Evolutionary conservation across 805 yeast genomes (phyloP).

Genomic region (Starmerella riodocensis): DNA sequence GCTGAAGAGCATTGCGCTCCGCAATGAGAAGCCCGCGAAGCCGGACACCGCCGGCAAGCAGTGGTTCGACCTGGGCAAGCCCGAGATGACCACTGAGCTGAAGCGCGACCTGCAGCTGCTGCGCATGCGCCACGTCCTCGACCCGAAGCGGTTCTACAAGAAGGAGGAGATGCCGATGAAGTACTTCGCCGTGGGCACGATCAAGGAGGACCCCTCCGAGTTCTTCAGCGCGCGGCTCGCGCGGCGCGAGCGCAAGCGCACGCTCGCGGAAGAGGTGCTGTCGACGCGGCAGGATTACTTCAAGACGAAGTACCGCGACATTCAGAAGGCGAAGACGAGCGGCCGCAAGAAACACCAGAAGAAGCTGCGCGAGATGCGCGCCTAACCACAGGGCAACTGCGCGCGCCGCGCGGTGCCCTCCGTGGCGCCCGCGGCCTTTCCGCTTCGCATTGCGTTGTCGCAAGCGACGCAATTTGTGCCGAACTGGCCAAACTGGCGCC

Average conservation of each 20-base stretch:
- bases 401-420: too few species aligned
- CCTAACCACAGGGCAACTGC: too few species aligned
- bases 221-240: conserved; percentile 54
- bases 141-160: conserved; percentile 90
- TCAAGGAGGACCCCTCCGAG: conserved; percentile 71
- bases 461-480: too few species aligned
- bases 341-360: conserved; percentile 61
- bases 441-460: too few species aligned
- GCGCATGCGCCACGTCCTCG: conserved; percentile 79
- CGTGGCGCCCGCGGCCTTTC: too few species aligned
- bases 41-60: conserved; percentile 37
- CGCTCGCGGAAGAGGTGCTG: conserved; percentile 71
- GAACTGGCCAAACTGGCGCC: background rate
- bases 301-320: conserved; percentile 70
- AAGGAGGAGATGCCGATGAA: conserved; percentile 59
- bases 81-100: conserved; percentile 55
- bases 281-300: conserved; percentile 52
- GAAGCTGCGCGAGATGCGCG: conserved; percentile 46
- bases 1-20: conserved; percentile 20
- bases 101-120: conserved; percentile 68
- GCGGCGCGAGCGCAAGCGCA: conserved; percentile 58
- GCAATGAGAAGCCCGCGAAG: conserved; percentile 21
- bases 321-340: conserved; percentile 47
- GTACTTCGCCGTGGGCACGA: conserved; percentile 77
- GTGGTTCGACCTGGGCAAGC: conserved; percentile 75